Evolutionary conservation across 805 yeast species (phyloP), one percentile per base, ranked within the genome.

Genomic region (Scheffersomyces amazonensis): DNA sequence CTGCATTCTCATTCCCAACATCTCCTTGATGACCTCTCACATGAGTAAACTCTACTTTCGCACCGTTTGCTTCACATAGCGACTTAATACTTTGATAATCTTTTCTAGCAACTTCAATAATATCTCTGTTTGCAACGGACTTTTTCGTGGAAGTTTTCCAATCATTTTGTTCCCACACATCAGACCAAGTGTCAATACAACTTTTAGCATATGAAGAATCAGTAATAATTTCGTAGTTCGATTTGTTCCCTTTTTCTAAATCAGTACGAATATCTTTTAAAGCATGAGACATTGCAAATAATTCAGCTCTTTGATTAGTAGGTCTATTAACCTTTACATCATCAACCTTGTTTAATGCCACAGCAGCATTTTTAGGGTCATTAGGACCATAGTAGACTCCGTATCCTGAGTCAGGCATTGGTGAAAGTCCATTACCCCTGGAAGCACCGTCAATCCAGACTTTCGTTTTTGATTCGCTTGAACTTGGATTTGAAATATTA

Each of bases 401-500:
- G 50, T 75, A 80, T 0, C 97, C 96, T 0, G 83, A 80, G 10
- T 47, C 44, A 2, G 56, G 54, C 2, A 48, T 40, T 7, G 48
- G 46, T 0, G 35, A 32, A 16, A 52, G 62, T 0, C 88, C 89
- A 49, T 83, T 83, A 4, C 76, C 72, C 8, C 80, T 62, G 0
- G 81, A 69, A 0, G 95, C 85, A 0, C 96, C 97, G 58, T 89
- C 97, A 16, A 87, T 81, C 51, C 76, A 89, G 0, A 87, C 66
- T 6, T 34, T 8, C 13, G 23, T 10, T 15, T 23, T 5, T 20
- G 17, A 18, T 22, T 23, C 11, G 5, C 11, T 16, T 21, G 12
- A 4, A 12, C 17, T 16, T 10, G 36, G 9, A 12, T 19, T 5
- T 12, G n/a, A 20, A 10, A 30, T 5, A 19, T 12, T 12, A n/a